phyloP scores from a whole-genome alignment of 2,329 filamentous ascomycete species.

The Seiridium unicorne region DNA sequence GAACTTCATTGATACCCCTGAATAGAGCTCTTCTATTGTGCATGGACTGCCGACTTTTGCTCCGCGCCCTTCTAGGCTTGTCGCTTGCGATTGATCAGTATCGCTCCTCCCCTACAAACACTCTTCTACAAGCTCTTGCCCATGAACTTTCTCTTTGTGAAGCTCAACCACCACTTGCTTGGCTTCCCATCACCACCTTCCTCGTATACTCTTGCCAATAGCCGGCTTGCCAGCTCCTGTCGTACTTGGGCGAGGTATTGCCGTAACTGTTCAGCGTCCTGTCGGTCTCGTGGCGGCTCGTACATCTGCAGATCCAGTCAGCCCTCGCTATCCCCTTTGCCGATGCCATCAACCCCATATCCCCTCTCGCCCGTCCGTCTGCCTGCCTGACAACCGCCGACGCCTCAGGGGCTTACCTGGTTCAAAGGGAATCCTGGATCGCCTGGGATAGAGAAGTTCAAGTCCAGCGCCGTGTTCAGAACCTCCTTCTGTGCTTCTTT shows the following conservation, averaged over 20 bases:
- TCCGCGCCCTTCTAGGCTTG: not conserved
- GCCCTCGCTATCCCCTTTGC: not conserved
- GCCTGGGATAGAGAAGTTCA: conserved; percentile 89
- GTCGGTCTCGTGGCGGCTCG: conserved; percentile 80
- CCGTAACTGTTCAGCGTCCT: conserved; percentile 84
- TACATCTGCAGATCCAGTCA: conserved; percentile 62
- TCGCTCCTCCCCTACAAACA: no score
- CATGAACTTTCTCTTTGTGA: conserved; percentile 99
- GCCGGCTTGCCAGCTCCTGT: conserved; percentile 81
- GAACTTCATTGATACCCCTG: conserved; percentile 5
- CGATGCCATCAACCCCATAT: not conserved
- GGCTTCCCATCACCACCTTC: conserved; percentile 69
- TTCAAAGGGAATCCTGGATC: conserved; percentile 92
- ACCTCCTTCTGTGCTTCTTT: conserved; percentile 69
- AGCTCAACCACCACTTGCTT: conserved; percentile 96
- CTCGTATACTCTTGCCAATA: conserved; percentile 84
- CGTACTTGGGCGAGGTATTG: conserved; percentile 91
- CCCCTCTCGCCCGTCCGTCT: not conserved
- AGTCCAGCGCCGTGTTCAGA: conserved; percentile 86
- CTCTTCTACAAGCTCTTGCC: conserved; percentile 73
- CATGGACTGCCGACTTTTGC: not conserved
- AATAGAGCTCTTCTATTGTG: conserved; percentile 7
- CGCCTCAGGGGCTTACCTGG: conserved; percentile 54
- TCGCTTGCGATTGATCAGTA: not conserved
- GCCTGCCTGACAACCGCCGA: not conserved